Evolutionary conservation across 306 rosid species (phyloP).

Genomic region (Gastrolobium bilobum): DNA sequence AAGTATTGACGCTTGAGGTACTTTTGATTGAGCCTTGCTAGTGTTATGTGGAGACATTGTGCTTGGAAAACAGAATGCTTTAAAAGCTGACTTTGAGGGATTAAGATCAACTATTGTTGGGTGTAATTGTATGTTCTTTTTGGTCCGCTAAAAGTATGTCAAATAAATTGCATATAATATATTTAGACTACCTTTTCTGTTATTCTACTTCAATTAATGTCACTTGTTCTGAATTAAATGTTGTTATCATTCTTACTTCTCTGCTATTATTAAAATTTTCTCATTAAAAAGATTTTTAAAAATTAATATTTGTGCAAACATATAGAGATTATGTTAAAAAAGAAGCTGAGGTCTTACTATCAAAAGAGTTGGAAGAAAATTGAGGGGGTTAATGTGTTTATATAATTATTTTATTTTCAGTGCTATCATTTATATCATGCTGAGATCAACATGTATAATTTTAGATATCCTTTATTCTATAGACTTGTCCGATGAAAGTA

Average conservation of each 20-base stretch:
- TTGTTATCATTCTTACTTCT: not conserved
- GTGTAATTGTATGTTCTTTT: not conserved
- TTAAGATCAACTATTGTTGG: not conserved
- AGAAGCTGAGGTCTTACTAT: no score
- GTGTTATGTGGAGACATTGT: conserved; percentile 1
- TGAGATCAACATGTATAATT: no score
- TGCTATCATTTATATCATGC: no score
- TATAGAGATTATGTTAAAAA: no score
- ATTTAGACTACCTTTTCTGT: not conserved
- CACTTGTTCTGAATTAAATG: not conserved
- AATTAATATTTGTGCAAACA: no score
- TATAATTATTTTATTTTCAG: no score
- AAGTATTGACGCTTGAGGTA: not conserved
- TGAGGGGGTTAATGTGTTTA: no score
- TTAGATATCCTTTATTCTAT: no score
- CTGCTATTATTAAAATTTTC: not conserved
- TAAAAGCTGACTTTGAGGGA: not conserved
- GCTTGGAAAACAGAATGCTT: not conserved
- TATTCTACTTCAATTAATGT: not conserved
- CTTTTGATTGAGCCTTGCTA: not conserved
- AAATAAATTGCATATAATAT: not conserved
- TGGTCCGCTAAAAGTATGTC: not conserved
- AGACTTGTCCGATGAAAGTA: no score
- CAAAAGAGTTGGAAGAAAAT: no score
- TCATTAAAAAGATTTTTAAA: no score